Evolutionary conservation across 495 filamentous ascomycete species (phyloP).

Genomic region (Penicillium odoratum): DNA sequence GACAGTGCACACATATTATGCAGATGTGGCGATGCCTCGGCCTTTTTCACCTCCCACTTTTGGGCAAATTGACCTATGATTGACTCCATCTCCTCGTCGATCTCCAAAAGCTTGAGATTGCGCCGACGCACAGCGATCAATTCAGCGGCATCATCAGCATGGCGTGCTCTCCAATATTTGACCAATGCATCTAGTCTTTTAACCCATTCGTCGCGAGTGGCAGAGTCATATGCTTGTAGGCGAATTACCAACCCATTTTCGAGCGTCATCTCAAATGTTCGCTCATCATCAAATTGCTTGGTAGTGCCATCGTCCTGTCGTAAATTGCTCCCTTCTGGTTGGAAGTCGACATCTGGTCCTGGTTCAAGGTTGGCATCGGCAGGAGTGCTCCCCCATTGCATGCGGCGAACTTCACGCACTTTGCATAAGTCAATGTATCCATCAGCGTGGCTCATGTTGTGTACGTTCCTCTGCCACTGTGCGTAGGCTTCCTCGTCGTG

Average conservation of each 20-base stretch:
- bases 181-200: constrained; percentile 57
- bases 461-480: constrained; percentile 59
- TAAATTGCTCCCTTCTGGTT: constrained; percentile 46
- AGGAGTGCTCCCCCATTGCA: constrained; percentile 49
- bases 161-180: constrained; percentile 66
- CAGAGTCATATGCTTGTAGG: constrained; percentile 62
- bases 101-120: constrained; percentile 64
- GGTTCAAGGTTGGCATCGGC: constrained; percentile 50
- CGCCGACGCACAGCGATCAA: constrained; percentile 55
- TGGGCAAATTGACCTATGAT: constrained; percentile 65
- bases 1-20: constrained; percentile 71
- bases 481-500: constrained; percentile 63
- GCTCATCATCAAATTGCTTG: constrained; percentile 54
- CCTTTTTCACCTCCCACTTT: constrained; percentile 73
- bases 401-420: constrained; percentile 56
- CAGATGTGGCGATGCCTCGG: constrained; percentile 62
- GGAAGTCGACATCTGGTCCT: constrained; percentile 52
- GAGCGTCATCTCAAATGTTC: constrained; percentile 63
- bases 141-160: constrained; percentile 54
- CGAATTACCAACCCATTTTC: constrained; percentile 64
- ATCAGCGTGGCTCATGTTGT: constrained; percentile 60
- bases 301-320: constrained; percentile 54
- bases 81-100: constrained; percentile 72
- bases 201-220: constrained; percentile 65
- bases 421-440: constrained; percentile 67